phyloP scores from a whole-genome alignment of 768 basidiomycete genomes.

The Agrocybe chaxingu region DNA sequence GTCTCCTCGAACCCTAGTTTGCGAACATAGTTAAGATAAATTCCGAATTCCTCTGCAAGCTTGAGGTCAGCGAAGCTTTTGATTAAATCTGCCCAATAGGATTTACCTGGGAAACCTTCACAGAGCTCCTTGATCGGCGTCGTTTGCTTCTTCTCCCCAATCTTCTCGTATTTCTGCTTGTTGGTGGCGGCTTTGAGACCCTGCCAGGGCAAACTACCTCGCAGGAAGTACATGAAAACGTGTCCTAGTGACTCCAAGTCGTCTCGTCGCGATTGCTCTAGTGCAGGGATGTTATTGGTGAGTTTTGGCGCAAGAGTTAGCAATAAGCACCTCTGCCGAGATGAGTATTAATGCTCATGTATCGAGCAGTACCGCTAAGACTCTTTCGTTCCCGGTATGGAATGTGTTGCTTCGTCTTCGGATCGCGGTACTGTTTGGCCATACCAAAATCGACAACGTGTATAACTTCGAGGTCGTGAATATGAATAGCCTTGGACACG shows the following conservation, averaged over 20 bases:
- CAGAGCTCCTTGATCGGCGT: slow-evolving; percentile 97
- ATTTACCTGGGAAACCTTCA: slow-evolving; percentile 89
- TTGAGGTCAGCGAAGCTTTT: slow-evolving; percentile 6
- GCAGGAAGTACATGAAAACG: slow-evolving; percentile 99
- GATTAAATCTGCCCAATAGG: slow-evolving; percentile 3
- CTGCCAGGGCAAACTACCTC: slow-evolving; percentile 98
- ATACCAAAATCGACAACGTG: slow-evolving; percentile 99
- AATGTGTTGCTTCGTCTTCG: slow-evolving; percentile 99
- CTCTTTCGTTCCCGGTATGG: slow-evolving; percentile 98
- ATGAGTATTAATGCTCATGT: slow-evolving; percentile 99
- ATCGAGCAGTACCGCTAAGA: slow-evolving; percentile 93
- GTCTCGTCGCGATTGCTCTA: slow-evolving; percentile 91
- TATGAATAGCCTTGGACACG: slow-evolving; percentile 3
- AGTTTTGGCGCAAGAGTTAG: slow-evolving; percentile 2
- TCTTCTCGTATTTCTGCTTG: slow-evolving; percentile 99
- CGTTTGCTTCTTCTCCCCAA: slow-evolving; percentile 99
- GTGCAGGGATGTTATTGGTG: slow-evolving; percentile 5
- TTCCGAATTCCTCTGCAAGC: slow-evolving; percentile 88
- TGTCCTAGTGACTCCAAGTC: slow-evolving; percentile 99
- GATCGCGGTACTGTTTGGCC: slow-evolving; percentile 99
- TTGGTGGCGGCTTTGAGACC: slow-evolving; percentile 99
- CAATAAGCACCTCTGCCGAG: slow-evolving; percentile 77
- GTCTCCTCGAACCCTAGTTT: slow-evolving; percentile 99
- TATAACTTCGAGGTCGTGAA: slow-evolving; percentile 47
- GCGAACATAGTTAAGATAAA: slow-evolving; percentile 98